Percentiles rank a stretch among this genome's conserved stretches.
Conservation (phyloP, 768 basidiomycete genomes). For the Boletus coccyginus region DNA sequence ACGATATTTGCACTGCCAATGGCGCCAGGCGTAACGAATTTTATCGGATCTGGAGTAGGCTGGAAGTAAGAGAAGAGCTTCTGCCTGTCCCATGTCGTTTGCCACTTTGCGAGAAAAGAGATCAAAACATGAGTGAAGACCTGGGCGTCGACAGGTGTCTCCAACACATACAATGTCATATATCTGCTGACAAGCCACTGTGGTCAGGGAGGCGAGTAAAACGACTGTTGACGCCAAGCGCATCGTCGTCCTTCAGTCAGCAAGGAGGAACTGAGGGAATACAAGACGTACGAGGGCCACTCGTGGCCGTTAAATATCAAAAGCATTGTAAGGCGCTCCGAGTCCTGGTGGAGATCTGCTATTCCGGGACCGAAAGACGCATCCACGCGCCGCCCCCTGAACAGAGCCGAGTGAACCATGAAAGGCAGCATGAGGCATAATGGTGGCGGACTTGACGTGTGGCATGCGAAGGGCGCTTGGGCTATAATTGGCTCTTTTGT, state of each 20-base stretch:
- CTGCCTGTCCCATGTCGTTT: slow-evolving; percentile 42
- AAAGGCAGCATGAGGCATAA: not conserved
- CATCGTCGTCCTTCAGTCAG: slow-evolving; percentile 8
- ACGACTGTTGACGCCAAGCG: slow-evolving; percentile 13
- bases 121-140: not conserved
- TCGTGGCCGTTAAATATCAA: slow-evolving; percentile 17
- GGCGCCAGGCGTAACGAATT: slow-evolving; percentile 44
- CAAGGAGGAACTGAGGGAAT: slow-evolving; percentile 1
- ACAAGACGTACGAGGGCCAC: not conserved
- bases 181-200: slow-evolving; percentile 47
- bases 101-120: slow-evolving; percentile 41
- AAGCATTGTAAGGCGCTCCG: slow-evolving; percentile 1
- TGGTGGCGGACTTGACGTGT: not conserved
- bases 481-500: not conserved
- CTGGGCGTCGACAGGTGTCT: not conserved
- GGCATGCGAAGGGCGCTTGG: not conserved
- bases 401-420: not conserved
- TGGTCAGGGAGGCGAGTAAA: slow-evolving; percentile 19
- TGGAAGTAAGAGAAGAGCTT: slow-evolving; percentile 31
- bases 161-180: slow-evolving; percentile 46
- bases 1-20: slow-evolving; percentile 61
- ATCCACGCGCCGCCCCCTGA: not conserved
- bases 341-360: not conserved
- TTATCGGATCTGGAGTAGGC: slow-evolving; percentile 29
- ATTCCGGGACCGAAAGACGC: not conserved